These are phyloP conservation scores for Talaromyces verruculosus DNA, from an alignment of 2,329 filamentous ascomycete genomes.

Conservation along the genomic window DNA sequence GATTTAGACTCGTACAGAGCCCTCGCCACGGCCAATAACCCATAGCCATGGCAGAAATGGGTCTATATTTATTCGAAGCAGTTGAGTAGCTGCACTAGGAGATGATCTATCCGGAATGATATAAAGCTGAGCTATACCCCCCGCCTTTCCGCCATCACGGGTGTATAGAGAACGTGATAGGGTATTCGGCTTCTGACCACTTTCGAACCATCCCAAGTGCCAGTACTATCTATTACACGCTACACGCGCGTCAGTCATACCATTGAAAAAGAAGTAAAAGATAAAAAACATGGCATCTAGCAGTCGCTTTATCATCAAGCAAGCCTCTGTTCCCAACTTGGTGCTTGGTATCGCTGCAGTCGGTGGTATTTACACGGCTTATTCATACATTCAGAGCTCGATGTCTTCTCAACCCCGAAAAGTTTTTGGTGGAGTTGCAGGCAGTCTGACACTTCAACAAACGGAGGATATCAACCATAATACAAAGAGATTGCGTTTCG, in stretches of 20 bases:
- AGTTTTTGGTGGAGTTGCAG: constrained; percentile 1
- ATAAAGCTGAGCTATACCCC: neutral
- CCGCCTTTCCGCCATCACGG: neutral
- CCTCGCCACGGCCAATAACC: neutral
- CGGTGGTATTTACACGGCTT: constrained; percentile 15
- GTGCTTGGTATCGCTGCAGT: constrained; percentile 13
- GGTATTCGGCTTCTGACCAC: neutral
- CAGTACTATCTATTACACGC: neutral
- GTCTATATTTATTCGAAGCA: neutral
- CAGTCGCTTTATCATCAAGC: constrained; percentile 9
- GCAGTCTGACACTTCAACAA: constrained; percentile 9
- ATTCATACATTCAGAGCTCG: constrained; percentile 14
- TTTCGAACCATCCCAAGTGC: neutral
- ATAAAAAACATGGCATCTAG: neutral
- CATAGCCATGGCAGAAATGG: neutral
- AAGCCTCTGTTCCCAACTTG: constrained; percentile 5
- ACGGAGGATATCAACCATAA: constrained; percentile 20
- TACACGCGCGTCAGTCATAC: neutral
- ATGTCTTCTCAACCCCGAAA: constrained; percentile 6
- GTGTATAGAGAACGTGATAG: neutral
- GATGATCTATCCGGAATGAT: neutral
- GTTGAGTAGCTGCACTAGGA: neutral
- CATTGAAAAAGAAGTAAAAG: neutral
- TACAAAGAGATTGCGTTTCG: constrained; percentile 19
- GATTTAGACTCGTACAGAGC: neutral